Evolutionary conservation across 1,284 basidiomycete species (phyloP).

Genomic region (Ganoderma sinense): DNA sequence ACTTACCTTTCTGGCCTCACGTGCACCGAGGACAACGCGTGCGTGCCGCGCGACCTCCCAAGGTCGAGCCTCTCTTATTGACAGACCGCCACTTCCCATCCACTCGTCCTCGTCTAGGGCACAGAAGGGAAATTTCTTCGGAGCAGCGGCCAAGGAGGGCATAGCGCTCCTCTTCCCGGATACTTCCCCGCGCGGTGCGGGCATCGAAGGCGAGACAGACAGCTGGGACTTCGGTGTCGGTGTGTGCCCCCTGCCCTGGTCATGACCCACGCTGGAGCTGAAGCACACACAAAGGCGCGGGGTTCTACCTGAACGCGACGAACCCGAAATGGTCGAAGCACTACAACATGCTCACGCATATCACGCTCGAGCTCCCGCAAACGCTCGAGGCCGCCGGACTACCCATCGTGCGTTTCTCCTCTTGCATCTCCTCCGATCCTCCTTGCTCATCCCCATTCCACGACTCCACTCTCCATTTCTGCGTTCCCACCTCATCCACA

Average conservation of each 20-base stretch:
- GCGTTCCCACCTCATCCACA: not conserved
- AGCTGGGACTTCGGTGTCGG: slow-evolving; percentile 95
- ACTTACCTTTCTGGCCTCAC: slow-evolving; percentile 94
- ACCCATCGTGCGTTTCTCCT: slow-evolving; percentile 60
- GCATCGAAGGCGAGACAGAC: slow-evolving; percentile 86
- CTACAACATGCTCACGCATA: slow-evolving; percentile 91
- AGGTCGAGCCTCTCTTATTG: not conserved
- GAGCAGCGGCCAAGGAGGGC: slow-evolving; percentile 81
- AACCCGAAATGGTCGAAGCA: slow-evolving; percentile 80
- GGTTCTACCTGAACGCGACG: slow-evolving; percentile 94
- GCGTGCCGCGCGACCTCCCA: slow-evolving; percentile 31
- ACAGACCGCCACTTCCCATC: not conserved
- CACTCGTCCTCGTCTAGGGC: slow-evolving; percentile 55
- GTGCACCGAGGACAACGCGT: slow-evolving; percentile 97
- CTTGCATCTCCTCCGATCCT: not conserved
- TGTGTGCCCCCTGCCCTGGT: slow-evolving; percentile 23
- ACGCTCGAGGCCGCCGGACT: slow-evolving; percentile 75
- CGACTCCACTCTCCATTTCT: slow-evolving; percentile 10
- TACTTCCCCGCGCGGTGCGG: slow-evolving; percentile 93
- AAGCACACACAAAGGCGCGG: slow-evolving; percentile 65
- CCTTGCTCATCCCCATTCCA: slow-evolving; percentile 17
- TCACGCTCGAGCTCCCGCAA: slow-evolving; percentile 84
- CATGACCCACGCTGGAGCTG: not conserved
- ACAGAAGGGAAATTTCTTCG: slow-evolving; percentile 89
- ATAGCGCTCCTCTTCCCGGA: slow-evolving; percentile 97